Base-by-base conservation (phyloP, 805 yeast species). In the Lachancea meyersii region DNA sequence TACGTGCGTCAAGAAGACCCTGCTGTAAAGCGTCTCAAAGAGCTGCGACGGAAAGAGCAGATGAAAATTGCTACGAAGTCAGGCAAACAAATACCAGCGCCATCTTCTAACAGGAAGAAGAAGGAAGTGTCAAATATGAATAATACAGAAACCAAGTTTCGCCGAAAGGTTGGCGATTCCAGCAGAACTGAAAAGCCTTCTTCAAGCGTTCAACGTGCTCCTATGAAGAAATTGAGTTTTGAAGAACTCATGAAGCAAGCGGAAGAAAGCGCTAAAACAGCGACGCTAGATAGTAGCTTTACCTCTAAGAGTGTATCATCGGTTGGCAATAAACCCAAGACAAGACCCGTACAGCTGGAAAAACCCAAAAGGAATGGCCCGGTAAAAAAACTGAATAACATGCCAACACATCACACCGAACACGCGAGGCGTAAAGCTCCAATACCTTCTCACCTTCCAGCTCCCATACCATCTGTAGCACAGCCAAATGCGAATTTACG, bases 1-100 rank as follows among this genome's bases (percentile, higher is more conserved):
- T 63, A 63, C 33, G 48, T 55, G 2, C 51, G 69, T 40, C 58
- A 63, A 18, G 68, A 72, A 4, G 91, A 83, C 55, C 87, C 89
- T 0, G 86, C 86, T 3, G 86, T 83, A 7, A 77, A 76, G 28
- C 61, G 82, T 44, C 63, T 83, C 30, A 83, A 83, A 50, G 88
- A 81, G 45, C 76, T 80, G 2, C 67, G 91, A 55, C 67, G 77
- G 46, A 61, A 68, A 32, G 87, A 83, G 48, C 68, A 64, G 31
- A 44, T 37, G 13, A 35, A 37, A 4, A 9, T 35, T 10, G 19
- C 35, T 11, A 31, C 37, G 9, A 32, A 31, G 17, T 17, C 32
- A 11, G 13, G 34, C 19, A 10, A 38, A 31, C 40, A 40, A 27
- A 30, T 22, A 19, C 32, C 40, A 18, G 41, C 33, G 4, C 43